Percentiles rank a stretch among this genome's conserved stretches.
These are phyloP conservation scores for Waltergamsia citrina DNA, from an alignment of 2,329 filamentous ascomycete species.

Conservation along the genomic window DNA sequence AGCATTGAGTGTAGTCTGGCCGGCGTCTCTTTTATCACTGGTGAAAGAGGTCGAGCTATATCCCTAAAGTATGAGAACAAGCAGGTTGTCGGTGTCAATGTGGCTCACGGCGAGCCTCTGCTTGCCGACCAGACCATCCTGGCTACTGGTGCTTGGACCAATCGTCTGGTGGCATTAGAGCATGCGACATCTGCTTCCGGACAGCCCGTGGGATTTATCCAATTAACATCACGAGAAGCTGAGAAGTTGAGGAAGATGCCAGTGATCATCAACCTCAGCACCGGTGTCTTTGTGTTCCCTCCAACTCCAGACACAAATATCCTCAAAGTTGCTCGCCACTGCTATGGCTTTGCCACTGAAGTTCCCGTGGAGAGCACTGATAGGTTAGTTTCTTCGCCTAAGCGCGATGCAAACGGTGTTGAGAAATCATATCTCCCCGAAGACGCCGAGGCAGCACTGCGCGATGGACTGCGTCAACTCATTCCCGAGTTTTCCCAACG, in stretches of 20 bases:
- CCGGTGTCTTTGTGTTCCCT: slow-evolving; percentile 46
- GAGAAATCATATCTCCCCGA: slow-evolving; percentile 31
- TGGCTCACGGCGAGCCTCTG: slow-evolving; percentile 27
- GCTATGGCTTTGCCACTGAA: slow-evolving; percentile 40
- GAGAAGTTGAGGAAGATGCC: slow-evolving; percentile 41
- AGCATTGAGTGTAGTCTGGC: slow-evolving; percentile 14
- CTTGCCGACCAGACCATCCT: slow-evolving; percentile 51
- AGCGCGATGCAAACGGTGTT: slow-evolving; percentile 23
- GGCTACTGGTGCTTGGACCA: slow-evolving; percentile 61
- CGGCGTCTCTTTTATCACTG: slow-evolving; percentile 20
- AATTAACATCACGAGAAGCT: slow-evolving; percentile 49
- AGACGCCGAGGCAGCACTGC: slow-evolving; percentile 43
- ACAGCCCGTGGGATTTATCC: slow-evolving; percentile 56
- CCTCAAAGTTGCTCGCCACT: slow-evolving; percentile 52
- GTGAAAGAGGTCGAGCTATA: slow-evolving; percentile 15
- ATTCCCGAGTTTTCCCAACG: slow-evolving; percentile 43
- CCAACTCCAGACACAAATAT: slow-evolving; percentile 34
- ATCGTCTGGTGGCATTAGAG: slow-evolving; percentile 41
- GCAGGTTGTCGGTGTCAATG: slow-evolving; percentile 15
- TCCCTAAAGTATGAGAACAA: slow-evolving; percentile 10
- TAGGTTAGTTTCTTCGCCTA: slow-evolving; percentile 19
- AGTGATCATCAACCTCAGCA: slow-evolving; percentile 45
- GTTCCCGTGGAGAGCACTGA: slow-evolving; percentile 23
- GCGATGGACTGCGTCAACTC: slow-evolving; percentile 39
- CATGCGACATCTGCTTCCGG: slow-evolving; percentile 55